A percentile compares a stretch with the other conserved stretches of the same genome.
phyloP scores from a whole-genome alignment of 371 early-diverging fungal species.

The Choanephora cucurbitarum region DNA sequence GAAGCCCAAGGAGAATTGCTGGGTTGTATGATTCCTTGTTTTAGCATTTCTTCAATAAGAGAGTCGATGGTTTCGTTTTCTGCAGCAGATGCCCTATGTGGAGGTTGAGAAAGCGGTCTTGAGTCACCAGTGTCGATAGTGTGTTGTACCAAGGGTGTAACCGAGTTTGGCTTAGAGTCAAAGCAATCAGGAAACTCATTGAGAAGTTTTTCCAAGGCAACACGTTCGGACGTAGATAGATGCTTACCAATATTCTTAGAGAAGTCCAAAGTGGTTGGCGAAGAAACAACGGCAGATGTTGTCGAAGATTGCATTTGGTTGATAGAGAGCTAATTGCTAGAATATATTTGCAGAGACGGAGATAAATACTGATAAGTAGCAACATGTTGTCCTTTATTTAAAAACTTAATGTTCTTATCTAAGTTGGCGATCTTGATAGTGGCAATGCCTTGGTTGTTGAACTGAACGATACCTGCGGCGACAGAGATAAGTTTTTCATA shows the following conservation, averaged over 20 bases:
- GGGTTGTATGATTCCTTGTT: slow-evolving; percentile 19
- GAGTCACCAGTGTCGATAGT: slow-evolving; percentile 16
- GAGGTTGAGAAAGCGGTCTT: slow-evolving; percentile 9
- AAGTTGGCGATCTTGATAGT: slow-evolving; percentile 3
- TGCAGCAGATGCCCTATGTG: slow-evolving; percentile 5
- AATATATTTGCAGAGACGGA: slow-evolving; percentile 6
- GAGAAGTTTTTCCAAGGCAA: slow-evolving; percentile 1
- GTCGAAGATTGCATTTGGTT: not conserved
- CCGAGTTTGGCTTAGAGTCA: slow-evolving; percentile 1
- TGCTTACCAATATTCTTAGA: not conserved
- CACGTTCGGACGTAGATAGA: not conserved
- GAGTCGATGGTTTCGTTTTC: slow-evolving; percentile 18
- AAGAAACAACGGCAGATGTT: not conserved
- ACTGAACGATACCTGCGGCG: slow-evolving; percentile 9
- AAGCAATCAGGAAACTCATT: slow-evolving; percentile 20
- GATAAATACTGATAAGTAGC: not conserved
- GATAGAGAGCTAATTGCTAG: not conserved
- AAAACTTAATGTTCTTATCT: not conserved
- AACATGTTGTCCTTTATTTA: slow-evolving; percentile 16
- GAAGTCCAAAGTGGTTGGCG: slow-evolving; percentile 2
- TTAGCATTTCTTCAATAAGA: slow-evolving; percentile 23
- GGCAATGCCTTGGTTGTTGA: slow-evolving; percentile 3
- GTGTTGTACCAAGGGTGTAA: slow-evolving; percentile 4
- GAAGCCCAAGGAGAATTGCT: slow-evolving; percentile 31
- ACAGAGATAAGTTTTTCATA: slow-evolving; percentile 5